phyloP scores from a whole-genome alignment of 164 flowering plant species.

The Annona cherimola region DNA sequence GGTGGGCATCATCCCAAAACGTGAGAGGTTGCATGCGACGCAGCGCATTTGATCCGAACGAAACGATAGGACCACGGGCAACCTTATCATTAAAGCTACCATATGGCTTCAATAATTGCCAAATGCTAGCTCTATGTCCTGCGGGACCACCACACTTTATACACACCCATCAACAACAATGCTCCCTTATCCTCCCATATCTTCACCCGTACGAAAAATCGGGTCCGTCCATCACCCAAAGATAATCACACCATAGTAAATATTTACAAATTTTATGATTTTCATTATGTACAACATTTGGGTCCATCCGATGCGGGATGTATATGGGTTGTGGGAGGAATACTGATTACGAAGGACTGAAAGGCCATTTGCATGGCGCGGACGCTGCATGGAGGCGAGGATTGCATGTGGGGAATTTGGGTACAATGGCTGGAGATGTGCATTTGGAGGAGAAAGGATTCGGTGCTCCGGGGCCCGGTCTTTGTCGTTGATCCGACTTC shows the following conservation, averaged over 20 bases:
- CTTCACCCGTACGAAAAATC: not conserved
- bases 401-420: not conserved
- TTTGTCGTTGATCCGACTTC: not conserved
- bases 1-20: not conserved
- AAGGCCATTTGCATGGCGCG: not conserved
- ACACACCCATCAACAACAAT: not conserved
- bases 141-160: not conserved
- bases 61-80: constrained; percentile 7
- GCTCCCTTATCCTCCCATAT: not conserved
- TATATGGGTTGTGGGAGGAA: too few relatives aligned
- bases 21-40: constrained; percentile 1
- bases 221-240: not conserved
- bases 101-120: constrained; percentile 15
- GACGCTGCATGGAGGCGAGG: not conserved
- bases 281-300: too few relatives aligned
- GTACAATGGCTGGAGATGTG: not conserved
- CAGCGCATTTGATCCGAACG: not conserved
- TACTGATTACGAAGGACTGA: not conserved
- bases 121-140: constrained; percentile 3
- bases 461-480: constrained; percentile 2
- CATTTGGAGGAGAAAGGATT: not conserved
- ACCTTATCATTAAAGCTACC: constrained; percentile 14
- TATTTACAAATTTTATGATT: too few relatives aligned
- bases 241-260: too few relatives aligned
- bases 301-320: too few relatives aligned